Base-by-base conservation (phyloP, 1,284 basidiomycete species). In the Apiotrichum domesticum region DNA sequence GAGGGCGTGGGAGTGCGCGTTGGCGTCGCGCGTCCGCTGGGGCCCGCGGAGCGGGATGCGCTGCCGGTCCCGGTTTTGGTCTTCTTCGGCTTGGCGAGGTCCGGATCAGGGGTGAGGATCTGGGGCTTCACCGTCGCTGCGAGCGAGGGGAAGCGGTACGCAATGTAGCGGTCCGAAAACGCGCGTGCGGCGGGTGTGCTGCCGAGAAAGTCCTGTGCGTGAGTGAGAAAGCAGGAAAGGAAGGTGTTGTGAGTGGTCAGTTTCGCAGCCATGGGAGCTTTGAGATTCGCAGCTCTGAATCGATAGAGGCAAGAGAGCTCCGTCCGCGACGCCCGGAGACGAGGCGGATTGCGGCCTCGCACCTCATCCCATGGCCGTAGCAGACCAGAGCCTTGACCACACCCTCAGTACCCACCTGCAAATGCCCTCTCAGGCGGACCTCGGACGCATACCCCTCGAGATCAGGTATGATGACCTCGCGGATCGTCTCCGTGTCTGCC, bases 201-300 rank as follows among this genome's bases (percentile, higher is more conserved):
- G 13, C 73, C 75, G 34, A 77, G 69, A 39, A 78, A 72, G 52
- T 74, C 72, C 72, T 77, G 57, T 9, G 5, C 32, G 49, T 52
- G 5, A 59, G 58, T 32, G 11, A 7, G 44, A 10, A 10, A 7
- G n/a, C 15, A 43, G 7, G 44, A 7, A 29, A 29, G 32, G 44
- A 29, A n/a, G 29, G 44, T 29, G 44, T 32, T 47, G 32, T 15
- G 15, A 13, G n/a, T 9, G 48, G 21, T 21, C 21, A 21, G 21
- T 21, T 21, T 21, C 21, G 21, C 21, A 21, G 21, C 21, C 21
- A 21, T 21, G 21, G 21, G 21, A 21, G 21, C 21, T 21, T 21
- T 21, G 21, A 21, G 21, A 21, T 21, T 21, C 21, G 21, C 21
- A 21, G 21, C 21, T 21, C 21, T 21, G 21, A 21, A 21, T 21